phyloP scores from a whole-genome alignment of 2,329 filamentous ascomycete species.

The Botryosphaeria agaves region DNA sequence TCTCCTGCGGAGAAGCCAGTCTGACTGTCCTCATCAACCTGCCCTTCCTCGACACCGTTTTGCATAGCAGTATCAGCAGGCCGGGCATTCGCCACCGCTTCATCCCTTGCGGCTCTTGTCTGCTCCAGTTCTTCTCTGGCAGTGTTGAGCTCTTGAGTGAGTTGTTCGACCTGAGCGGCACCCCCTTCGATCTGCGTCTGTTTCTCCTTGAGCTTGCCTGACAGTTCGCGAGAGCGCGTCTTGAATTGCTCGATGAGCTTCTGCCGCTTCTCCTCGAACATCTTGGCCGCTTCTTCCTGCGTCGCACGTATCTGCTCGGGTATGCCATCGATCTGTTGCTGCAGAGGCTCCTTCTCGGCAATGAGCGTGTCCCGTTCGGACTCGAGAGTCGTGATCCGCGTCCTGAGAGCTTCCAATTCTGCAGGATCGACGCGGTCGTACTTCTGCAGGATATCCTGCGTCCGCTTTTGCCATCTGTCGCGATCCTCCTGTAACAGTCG shows the following conservation, averaged over 20 bases:
- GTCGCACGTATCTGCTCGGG: constrained; percentile 29
- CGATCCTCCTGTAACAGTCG: constrained; percentile 80
- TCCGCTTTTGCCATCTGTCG: constrained; percentile 89
- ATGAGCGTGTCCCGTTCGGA: constrained; percentile 37
- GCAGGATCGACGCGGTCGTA: constrained; percentile 91
- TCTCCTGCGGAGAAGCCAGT: constrained; percentile 12
- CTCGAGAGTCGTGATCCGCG: constrained; percentile 42
- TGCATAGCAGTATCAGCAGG: constrained; percentile 12
- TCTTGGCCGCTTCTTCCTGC: constrained; percentile 28
- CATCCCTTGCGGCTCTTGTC: constrained; percentile 46
- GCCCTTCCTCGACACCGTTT: constrained; percentile 26
- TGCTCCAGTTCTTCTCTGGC: constrained; percentile 43
- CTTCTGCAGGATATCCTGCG: constrained; percentile 87
- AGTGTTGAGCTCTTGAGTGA: constrained; percentile 44
- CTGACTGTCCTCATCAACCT: constrained; percentile 14
- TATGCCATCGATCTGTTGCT: constrained; percentile 30
- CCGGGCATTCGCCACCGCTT: constrained; percentile 30
- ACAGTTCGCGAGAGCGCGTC: constrained; percentile 43
- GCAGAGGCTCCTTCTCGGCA: constrained; percentile 30
- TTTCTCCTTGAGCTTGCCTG: constrained; percentile 39
- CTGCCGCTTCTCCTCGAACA: constrained; percentile 14
- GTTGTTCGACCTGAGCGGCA: constrained; percentile 45
- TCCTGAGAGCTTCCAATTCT: constrained; percentile 78
- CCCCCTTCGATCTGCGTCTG: constrained; percentile 28
- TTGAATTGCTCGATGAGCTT: constrained; percentile 34